Base-by-base conservation (phyloP, 352 stramenopile species). In the Phytophthora europaea region DNA sequence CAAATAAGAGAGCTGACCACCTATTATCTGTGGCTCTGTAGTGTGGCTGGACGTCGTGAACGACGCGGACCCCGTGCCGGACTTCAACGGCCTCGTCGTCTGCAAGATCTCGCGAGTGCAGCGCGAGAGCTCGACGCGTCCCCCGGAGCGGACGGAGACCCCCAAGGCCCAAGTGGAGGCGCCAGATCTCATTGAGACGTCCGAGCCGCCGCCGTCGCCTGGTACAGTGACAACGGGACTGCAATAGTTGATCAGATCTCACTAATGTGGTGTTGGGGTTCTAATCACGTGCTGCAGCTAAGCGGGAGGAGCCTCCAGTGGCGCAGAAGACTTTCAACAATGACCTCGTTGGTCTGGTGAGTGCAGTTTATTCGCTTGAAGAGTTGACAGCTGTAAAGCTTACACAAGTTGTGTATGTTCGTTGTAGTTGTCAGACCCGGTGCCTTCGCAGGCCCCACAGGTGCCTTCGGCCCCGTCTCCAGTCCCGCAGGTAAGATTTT, bases 41-140 rank as follows among this genome's bases (percentile, higher is more conserved):
- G 89, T 96, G 53, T 96, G 89, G 89, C 73, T 96, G 36, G 89
- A 96, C 34, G 64, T 96, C 48, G 81, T 87, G 53, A 84, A 94
- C 63, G 87, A 94, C 69, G 57, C 71, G 3, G 89, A 96, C 47
- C 70, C 75, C 0, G 81, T 96, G n/a, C 89, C 89, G 1, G 86
- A 94, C 56, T 96, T 89, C 70, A 92, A 96, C 52, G 89, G 89
- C 5, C 74, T 94, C 22, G 78, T 96, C 40, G 78, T 96, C 53
- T 90, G 80, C 65, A 96, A 96, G 76, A 91, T 96, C 56, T 85
- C 89, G 18, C 85, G 89, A 57, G 73, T 96, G 34, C 81, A 92
- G 43, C 67, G 78, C 6, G 72, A 84, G 60, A 88, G 62, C 45
- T 75, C 70, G n/a, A 89, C 73, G 47, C 73, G 82, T 15, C 73